Evolutionary conservation across 2,329 filamentous ascomycete species (phyloP).

Genomic region (Hypoxylon sp.): DNA sequence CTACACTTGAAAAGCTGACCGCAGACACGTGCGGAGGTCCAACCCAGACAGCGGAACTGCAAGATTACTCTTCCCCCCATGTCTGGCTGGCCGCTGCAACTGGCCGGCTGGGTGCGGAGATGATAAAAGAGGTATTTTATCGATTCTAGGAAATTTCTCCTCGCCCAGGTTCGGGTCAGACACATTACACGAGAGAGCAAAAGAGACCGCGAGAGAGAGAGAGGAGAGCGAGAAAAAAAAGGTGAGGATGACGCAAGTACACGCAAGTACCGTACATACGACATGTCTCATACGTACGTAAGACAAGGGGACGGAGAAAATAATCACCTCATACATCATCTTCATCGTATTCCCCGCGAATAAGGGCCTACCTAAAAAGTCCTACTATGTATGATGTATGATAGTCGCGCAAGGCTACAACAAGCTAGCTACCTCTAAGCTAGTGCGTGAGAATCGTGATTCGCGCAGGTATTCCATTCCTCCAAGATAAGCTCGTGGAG

Average conservation of each 20-base stretch:
- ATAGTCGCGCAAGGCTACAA: constrained; percentile 21
- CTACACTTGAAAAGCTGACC: too few relatives aligned
- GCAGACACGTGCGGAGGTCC: constrained; percentile 30
- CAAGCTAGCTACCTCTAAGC: constrained; percentile 3
- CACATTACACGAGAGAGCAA: not conserved
- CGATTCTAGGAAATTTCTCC: constrained; percentile 15
- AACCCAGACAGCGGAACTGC: constrained; percentile 15
- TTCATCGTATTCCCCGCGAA: constrained; percentile 30
- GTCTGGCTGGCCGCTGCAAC: not conserved
- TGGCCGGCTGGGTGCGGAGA: not conserved
- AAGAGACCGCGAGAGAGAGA: not conserved
- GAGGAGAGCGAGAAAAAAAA: not conserved
- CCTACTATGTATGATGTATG: too few relatives aligned
- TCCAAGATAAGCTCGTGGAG: constrained; percentile 45
- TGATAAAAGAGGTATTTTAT: constrained; percentile 19
- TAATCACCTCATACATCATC: constrained; percentile 11
- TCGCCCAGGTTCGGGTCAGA: constrained; percentile 5
- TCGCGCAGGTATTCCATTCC: constrained; percentile 42
- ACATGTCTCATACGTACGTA: constrained; percentile 24
- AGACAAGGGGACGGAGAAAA: constrained; percentile 17
- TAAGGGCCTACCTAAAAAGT: constrained; percentile 21
- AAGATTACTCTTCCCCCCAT: constrained; percentile 10
- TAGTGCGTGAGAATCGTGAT: constrained; percentile 30
- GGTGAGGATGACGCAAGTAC: constrained; percentile 17
- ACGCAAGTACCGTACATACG: constrained; percentile 24